Percentiles rank a stretch among this genome's conserved stretches.
Evolutionary conservation across 176 grass and related monocot genomes (phyloP).

Genomic region (Chrysopogon serrulatus): DNA sequence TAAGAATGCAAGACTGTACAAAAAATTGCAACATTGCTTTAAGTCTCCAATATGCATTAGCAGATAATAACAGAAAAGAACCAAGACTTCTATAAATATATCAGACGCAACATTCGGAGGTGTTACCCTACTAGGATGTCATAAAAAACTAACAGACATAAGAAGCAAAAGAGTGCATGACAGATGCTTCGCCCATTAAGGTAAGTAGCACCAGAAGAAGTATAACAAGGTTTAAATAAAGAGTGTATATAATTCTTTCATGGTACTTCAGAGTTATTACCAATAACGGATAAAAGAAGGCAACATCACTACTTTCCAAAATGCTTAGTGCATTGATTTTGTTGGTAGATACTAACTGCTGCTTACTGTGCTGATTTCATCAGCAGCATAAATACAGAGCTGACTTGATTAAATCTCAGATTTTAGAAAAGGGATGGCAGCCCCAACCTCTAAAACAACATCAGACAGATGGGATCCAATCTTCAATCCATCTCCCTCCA

Average conservation of each 20-base stretch:
- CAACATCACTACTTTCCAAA: neutral
- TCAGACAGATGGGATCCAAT: neutral
- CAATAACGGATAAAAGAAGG: constrained; percentile 11
- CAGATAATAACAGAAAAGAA: neutral
- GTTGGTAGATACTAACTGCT: neutral
- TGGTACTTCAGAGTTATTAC: neutral
- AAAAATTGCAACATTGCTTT: constrained; percentile 4
- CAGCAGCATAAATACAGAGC: neutral
- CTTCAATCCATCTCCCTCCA: constrained; percentile 21
- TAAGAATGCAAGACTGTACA: constrained; percentile 5
- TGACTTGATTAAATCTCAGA: neutral
- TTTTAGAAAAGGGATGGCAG: neutral
- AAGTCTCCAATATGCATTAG: neutral
- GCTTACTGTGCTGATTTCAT: neutral
- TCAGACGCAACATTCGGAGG: neutral
- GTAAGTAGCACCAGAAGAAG: neutral
- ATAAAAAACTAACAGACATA: neutral
- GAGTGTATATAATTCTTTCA: neutral
- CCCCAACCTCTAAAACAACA: constrained; percentile 32
- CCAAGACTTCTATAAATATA: neutral
- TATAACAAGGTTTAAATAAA: constrained; percentile 11
- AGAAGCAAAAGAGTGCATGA: neutral
- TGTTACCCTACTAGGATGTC: neutral
- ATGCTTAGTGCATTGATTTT: neutral
- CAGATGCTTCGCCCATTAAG: neutral